Evolutionary conservation across 202 grass and related monocot species (phyloP).

Genomic region (Carex sylvatica): DNA sequence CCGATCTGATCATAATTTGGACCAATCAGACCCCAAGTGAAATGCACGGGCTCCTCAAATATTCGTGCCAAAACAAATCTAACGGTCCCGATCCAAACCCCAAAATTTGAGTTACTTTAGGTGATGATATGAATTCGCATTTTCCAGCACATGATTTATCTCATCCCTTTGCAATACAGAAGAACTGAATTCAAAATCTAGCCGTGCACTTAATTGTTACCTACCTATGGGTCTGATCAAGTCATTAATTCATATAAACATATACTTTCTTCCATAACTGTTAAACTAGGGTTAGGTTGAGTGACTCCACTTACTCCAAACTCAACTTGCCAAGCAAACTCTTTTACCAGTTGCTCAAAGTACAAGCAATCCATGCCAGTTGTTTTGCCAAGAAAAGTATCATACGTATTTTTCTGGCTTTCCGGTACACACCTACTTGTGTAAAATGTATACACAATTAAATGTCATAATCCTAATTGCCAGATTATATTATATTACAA

Average conservation of each 20-base stretch:
- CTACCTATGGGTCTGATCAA: not conserved
- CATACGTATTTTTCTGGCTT: not conserved
- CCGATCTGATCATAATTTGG: too few species aligned
- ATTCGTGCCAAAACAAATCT: too few species aligned
- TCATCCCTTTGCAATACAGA: not conserved
- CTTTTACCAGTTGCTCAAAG: slow-evolving; percentile 14
- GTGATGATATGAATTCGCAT: too few species aligned
- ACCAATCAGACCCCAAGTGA: too few species aligned
- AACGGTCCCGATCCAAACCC: too few species aligned
- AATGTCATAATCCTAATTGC: not conserved
- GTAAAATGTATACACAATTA: not conserved
- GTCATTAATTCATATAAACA: slow-evolving; percentile 8
- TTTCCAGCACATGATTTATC: not conserved
- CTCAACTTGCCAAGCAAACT: slow-evolving; percentile 32
- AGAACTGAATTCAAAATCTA: slow-evolving; percentile 17
- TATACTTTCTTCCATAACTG: slow-evolving; percentile 19
- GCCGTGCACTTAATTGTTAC: slow-evolving; percentile 32
- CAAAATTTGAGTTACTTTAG: too few species aligned
- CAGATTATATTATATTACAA: not conserved
- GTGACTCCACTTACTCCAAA: slow-evolving; percentile 31
- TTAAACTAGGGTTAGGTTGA: slow-evolving; percentile 33
- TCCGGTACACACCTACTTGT: not conserved
- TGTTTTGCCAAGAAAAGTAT: slow-evolving; percentile 25
- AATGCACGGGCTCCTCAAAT: too few species aligned
- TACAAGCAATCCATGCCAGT: slow-evolving; percentile 13